Evolutionary conservation across 106 monocot species (phyloP), one percentile per base, ranked within the genome.

Genomic region (Dactylorhiza incarnata): DNA sequence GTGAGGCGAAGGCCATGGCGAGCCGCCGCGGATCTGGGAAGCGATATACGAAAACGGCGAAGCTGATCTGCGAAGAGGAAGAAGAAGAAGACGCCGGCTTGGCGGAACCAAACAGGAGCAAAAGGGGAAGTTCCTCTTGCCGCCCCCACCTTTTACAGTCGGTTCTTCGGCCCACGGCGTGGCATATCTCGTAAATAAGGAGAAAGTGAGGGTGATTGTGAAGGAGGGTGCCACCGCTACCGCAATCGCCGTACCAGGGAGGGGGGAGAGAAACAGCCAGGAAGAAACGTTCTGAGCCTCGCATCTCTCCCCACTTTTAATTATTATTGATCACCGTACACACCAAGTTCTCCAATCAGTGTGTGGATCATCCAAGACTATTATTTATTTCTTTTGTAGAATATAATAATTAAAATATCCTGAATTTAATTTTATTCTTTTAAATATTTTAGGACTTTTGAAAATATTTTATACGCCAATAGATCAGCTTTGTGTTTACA

Each of bases 121-220:
- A 23, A 49, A 10, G 5, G 10, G 20, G 72, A 72, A 49, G 48
- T 13, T 49, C 23, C 72, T 72, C 72, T 49, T 22, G 10, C 47
- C 72, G 48, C 46, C 45, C 69, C 12, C 11, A n/a, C 69, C 69
- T 69, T 69, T 69, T 69, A 72, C 72, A 49, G 72, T 49, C 23
- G 48, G 72, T 48, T 48, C 23, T 13, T 49, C 48, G 72, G 72
- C 22, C 72, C 24, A 49, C 48, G 72, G 9, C 23, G 23, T 72
- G 72, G 72, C 72, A 72, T 49, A 6, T 49, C 9, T 8, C 17
- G 72, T 72, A 72, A 72, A 72, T 71, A 72, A 72, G 7, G 49
- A 11, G 14, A 49, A 49, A 12, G 5, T 10, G n/a, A 49, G 72
- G 48, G 48, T 9, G 14, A 6, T 49, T 72, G 12, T 9, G 12